These are phyloP conservation scores for Solanum dulcamara DNA, from an alignment of 257 asterid genomes.

Conservation along the genomic window DNA sequence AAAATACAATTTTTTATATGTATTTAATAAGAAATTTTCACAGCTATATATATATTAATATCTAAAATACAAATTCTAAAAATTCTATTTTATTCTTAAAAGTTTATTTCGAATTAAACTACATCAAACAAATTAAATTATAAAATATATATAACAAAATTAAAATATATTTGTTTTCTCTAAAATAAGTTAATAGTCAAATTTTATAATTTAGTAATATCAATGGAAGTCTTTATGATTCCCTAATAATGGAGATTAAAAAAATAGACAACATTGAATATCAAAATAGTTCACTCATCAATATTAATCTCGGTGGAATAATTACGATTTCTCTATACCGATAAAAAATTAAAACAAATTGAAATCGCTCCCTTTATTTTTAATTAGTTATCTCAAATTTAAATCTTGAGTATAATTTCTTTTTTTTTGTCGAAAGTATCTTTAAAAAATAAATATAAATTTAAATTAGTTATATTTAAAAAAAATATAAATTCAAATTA, in stretches of 20 bases:
- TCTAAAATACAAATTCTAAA: neutral
- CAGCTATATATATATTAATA: neutral
- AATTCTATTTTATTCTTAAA: neutral
- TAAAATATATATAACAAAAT: neutral
- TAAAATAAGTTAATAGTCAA: neutral
- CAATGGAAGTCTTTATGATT: neutral
- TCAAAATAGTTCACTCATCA: neutral
- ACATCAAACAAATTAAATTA: neutral
- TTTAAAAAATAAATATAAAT: no score
- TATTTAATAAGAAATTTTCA: no score
- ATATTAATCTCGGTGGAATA: no score
- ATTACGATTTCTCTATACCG: no score
- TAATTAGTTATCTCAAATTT: neutral
- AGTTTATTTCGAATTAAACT: neutral
- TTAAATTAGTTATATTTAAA: no score
- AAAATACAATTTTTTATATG: no score
- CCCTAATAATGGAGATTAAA: no score
- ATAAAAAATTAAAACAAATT: no score
- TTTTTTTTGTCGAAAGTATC: no score
- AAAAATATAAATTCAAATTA: no score
- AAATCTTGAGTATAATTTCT: no score
- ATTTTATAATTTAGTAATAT: neutral
- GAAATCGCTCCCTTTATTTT: no score
- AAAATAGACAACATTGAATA: neutral
- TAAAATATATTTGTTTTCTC: neutral